Percentiles rank a stretch among this genome's conserved stretches.
These are phyloP conservation scores for Ceratocystis huliohia DNA, from an alignment of 2,329 filamentous ascomycete species.

Conservation along the genomic window DNA sequence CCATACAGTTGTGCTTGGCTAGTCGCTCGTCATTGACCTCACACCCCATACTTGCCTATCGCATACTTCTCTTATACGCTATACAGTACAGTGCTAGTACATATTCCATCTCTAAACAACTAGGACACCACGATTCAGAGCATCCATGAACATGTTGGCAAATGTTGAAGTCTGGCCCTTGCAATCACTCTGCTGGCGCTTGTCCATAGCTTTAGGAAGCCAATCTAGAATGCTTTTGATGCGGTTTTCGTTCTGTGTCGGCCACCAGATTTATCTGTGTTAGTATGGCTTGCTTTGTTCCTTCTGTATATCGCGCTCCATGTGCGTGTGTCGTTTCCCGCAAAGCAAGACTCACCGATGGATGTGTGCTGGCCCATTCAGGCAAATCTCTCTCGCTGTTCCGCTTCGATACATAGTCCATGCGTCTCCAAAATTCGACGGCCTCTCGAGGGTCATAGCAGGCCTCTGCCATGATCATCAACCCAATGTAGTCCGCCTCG, in stretches of 20 bases:
- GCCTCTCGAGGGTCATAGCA: conserved; percentile 62
- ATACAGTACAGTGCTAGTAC: no score
- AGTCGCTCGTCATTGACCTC: no score
- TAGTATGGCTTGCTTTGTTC: background rate
- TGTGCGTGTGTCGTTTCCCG: background rate
- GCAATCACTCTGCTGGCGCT: conserved; percentile 42
- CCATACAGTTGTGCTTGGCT: background rate
- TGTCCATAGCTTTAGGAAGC: conserved; percentile 45
- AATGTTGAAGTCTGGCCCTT: conserved; percentile 36
- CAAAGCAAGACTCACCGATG: conserved; percentile 41
- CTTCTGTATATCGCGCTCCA: background rate
- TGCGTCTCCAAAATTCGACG: conserved; percentile 52
- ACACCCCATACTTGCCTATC: no score
- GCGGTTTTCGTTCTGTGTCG: conserved; percentile 43
- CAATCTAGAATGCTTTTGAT: conserved; percentile 54
- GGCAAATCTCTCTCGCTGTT: conserved; percentile 40
- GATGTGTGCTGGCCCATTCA: conserved; percentile 66
- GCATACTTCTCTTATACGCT: no score
- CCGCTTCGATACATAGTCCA: conserved; percentile 39
- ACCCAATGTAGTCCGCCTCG: conserved; percentile 68
- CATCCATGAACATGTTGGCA: conserved; percentile 40
- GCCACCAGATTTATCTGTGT: background rate
- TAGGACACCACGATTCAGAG: conserved; percentile 27
- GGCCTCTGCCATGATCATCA: conserved; percentile 72
- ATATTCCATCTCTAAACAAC: background rate